Base-by-base conservation (phyloP, 805 yeast genomes). In the Suhomyces sp. region DNA sequence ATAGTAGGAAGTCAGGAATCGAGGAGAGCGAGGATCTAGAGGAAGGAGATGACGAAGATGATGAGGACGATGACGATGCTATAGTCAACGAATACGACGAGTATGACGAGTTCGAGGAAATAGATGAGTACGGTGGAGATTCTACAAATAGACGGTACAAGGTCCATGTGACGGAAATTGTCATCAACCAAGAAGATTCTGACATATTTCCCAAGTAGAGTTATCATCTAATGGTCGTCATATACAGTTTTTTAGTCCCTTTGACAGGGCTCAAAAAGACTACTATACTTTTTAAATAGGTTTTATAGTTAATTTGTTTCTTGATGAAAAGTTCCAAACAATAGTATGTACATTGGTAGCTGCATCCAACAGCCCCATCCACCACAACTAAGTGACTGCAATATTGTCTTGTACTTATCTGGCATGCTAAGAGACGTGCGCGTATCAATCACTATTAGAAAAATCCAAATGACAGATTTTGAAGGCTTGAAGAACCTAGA, bases 91-190 rank as follows among this genome's bases (percentile, higher is more conserved):
- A 60, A 35, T 54, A 58, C 36, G 63, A 60, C 24, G 65, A 62
- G 36, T 57, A 56, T 41, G 65, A 62, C 41, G 62, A 61, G 8
- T 44, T 42, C 33, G 49, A 54, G n/a, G 57, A 54, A 15, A 55
- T 57, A 44, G 53, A 46, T 33, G 63, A 57, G 27, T 62, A 67
- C 54, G 63, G 60, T 10, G 66, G 61, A 24, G 66, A 62, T 33
- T 56, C 65, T 9, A 54, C 63, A 38, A 63, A 58, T 48, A 47
- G 65, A 47, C 54, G 62, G 36, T 69, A 73, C 59, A 70, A 66
- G 53, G 77, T 75, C 12, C 72, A 69, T 36, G 80, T 75, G 26
- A 72, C 77, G 5, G 80, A 75, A 27, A 73, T 75, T 6, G 55
- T 70, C 10, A 68, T 75, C 24, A 62, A 70, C 53, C 78, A 72